Percentiles rank a stretch among this genome's conserved stretches.
These are phyloP conservation scores for Lasiodiplodia citricola DNA, from an alignment of 2,329 filamentous ascomycete genomes.

Conservation along the genomic window DNA sequence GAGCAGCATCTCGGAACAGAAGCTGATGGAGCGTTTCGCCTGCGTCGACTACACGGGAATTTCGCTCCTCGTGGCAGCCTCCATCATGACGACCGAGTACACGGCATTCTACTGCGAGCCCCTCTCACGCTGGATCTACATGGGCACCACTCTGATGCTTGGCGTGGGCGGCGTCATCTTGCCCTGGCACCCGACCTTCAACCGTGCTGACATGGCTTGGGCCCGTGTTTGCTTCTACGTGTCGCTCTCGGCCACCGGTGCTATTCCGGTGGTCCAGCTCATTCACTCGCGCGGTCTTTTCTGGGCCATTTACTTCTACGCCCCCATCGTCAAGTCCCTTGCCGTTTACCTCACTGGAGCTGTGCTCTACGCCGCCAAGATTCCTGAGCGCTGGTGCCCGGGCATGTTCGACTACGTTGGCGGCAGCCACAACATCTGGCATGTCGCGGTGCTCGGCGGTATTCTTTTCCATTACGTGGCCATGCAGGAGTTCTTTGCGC, in stretches of 20 bases:
- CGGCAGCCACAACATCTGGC: conserved; percentile 97
- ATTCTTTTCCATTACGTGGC: conserved; percentile 97
- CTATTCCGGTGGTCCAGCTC: conserved; percentile 86
- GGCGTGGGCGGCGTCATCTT: conserved; percentile 88
- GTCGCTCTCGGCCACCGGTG: conserved; percentile 83
- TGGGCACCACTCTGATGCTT: conserved; percentile 77
- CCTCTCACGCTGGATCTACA: conserved; percentile 82
- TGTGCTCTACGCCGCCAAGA: conserved; percentile 85
- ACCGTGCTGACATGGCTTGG: conserved; percentile 91
- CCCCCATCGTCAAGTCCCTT: conserved; percentile 82
- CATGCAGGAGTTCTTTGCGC: conserved; percentile 91
- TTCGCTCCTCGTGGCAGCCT: conserved; percentile 89
- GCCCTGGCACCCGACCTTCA: conserved; percentile 96
- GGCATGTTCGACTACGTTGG: conserved; percentile 95
- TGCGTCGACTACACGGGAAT: conserved; percentile 99
- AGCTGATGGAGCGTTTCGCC: conserved; percentile 90
- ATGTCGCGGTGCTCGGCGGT: conserved; percentile 89
- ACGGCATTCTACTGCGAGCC: conserved; percentile 99
- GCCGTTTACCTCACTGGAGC: conserved; percentile 86
- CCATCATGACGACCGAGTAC: conserved; percentile 98
- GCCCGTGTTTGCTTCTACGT: conserved; percentile 90
- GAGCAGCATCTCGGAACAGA: conserved; percentile 92
- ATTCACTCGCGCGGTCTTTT: conserved; percentile 75
- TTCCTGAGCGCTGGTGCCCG: conserved; percentile 91
- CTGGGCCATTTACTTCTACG: conserved; percentile 90